Evolutionary conservation across 176 grass and related monocot genomes (phyloP), one percentile per base, ranked within the genome.

Genomic region (Bolboschoenus planiculmis): DNA sequence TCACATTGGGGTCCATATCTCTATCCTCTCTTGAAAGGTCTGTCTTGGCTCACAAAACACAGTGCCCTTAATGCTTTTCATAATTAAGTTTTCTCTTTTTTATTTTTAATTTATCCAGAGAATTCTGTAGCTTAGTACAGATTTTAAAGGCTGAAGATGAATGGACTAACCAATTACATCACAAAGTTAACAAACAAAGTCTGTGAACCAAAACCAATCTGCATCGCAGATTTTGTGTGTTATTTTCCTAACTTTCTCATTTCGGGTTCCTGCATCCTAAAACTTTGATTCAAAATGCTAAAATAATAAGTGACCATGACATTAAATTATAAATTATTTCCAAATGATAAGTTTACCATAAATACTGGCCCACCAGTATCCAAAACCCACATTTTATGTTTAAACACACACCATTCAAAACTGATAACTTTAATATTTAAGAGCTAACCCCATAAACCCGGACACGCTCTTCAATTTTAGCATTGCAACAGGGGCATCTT

Each of bases 401-500:
- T 40, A 81, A 82, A 31, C 60, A 65, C 78, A 59, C 31, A 27
- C 36, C 47, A n/a, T 56, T 57, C 13, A 56, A 39, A 80, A 63
- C 20, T 46, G 33, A 80, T 10, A 48, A 14, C 79, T 74, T 74
- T 4, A 60, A 46, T 66, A 7, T 27, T 53, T 30, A 82, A 65
- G 56, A 20, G 56, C 80, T 82, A 59, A 82, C 80, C 43, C 80
- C 80, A 35, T 63, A 82, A 82, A 82, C 80, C 10, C 58, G 34
- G 44, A 82, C 50, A 10, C 80, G 58, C 58, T 82, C 80, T 63
- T 82, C 80, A 63, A 65, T 63, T 46, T 64, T 65, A 46, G 54
- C 15, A 63, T 82, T 63, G 60, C 80, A 82, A 82, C 56, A 62
- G 3, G 80, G 80, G 60, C 80, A 82, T 36, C 80, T 82, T 56